Evolutionary conservation across 768 basidiomycete species (phyloP).

Genomic region (Leccinum variicolor): DNA sequence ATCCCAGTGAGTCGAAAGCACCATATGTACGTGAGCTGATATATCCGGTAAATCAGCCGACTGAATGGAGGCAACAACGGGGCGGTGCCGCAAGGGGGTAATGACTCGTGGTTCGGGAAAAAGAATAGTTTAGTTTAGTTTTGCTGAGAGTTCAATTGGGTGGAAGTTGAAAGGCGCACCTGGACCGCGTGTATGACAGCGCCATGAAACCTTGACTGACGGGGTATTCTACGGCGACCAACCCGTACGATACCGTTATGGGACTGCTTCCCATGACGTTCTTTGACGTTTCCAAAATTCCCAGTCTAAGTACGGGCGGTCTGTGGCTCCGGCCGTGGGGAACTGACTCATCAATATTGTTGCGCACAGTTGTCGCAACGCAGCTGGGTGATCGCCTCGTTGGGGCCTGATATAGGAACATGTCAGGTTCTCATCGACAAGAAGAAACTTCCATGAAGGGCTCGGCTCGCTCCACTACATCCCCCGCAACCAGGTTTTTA

Average conservation of each 20-base stretch:
- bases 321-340: conserved; percentile 18
- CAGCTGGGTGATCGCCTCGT: conserved; percentile 7
- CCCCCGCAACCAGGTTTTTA: conserved; percentile 14
- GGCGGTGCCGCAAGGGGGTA: conserved; percentile 25
- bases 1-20: conserved; percentile 13
- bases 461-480: conserved; percentile 4
- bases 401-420: conserved; percentile 13
- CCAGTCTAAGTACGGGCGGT: conserved; percentile 8
- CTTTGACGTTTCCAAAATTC: conserved; percentile 19
- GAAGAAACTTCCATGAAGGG: neutral
- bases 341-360: neutral
- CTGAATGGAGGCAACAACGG: conserved; percentile 9
- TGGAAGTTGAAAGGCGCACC: conserved; percentile 19
- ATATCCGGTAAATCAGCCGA: conserved; percentile 35
- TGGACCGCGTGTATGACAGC: conserved; percentile 30
- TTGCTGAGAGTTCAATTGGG: neutral
- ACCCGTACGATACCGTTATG: conserved; percentile 23
- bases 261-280: conserved; percentile 26
- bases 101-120: conserved; percentile 19
- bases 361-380: conserved; percentile 1
- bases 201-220: conserved; percentile 35
- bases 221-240: conserved; percentile 29
- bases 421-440: conserved; percentile 14
- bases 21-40: conserved; percentile 12
- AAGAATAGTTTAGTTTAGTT: conserved; percentile 18